A percentile compares a stretch with the other conserved stretches of the same genome.
Conservation (phyloP, 1,284 basidiomycete species). For the Boletus hoseneyae region DNA sequence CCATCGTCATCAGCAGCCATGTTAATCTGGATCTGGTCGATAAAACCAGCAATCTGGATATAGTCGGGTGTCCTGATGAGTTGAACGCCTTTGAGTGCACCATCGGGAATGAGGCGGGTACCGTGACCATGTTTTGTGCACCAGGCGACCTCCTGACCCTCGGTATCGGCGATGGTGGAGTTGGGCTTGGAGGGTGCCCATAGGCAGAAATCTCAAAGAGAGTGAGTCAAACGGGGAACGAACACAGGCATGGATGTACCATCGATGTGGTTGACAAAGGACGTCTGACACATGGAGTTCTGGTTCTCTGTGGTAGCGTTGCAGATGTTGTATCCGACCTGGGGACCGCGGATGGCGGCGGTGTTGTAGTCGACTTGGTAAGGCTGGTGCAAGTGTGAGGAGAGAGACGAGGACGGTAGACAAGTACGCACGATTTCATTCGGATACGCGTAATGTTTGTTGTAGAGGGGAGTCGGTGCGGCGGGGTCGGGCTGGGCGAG, state of each 20-base stretch:
- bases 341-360: slow-evolving; percentile 50
- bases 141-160: slow-evolving; percentile 69
- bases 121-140: slow-evolving; percentile 47
- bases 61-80: slow-evolving; percentile 47
- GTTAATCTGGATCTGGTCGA: slow-evolving; percentile 61
- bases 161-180: slow-evolving; percentile 55
- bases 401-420: background rate
- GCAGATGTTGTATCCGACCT: slow-evolving; percentile 66
- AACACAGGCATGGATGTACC: slow-evolving; percentile 32
- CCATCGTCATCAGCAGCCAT: slow-evolving; percentile 45
- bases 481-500: slow-evolving; percentile 37
- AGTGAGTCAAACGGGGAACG: background rate
- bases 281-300: slow-evolving; percentile 62
- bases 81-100: slow-evolving; percentile 34
- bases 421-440: slow-evolving; percentile 41
- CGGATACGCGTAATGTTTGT: slow-evolving; percentile 51
- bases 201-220: slow-evolving; percentile 47
- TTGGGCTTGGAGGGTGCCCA: slow-evolving; percentile 48
- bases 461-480: slow-evolving; percentile 46
- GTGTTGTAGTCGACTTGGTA: slow-evolving; percentile 52
- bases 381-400: slow-evolving; percentile 38
- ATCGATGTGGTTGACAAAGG: slow-evolving; percentile 49
- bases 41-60: slow-evolving; percentile 53
- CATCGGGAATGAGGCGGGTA: slow-evolving; percentile 41
- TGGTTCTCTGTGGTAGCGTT: slow-evolving; percentile 66